Percentiles rank a stretch among this genome's conserved stretches.
phyloP scores from a whole-genome alignment of 1,284 basidiomycete genomes.

The Hymenochaete sp. region DNA sequence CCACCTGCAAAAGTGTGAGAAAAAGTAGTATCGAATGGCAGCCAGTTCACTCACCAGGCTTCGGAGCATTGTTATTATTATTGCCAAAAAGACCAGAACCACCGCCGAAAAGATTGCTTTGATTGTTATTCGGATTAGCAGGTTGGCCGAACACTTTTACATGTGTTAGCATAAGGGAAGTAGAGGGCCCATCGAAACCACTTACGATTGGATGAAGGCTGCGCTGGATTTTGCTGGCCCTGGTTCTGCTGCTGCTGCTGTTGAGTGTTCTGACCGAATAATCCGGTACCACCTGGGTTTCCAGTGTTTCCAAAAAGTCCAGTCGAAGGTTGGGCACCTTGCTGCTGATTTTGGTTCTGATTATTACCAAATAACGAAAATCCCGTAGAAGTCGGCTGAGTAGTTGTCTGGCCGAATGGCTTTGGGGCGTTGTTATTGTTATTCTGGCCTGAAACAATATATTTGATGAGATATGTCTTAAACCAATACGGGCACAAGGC shows the following conservation, averaged over 20 bases:
- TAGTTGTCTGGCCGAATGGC: conserved; percentile 21
- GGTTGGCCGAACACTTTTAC: conserved; percentile 21
- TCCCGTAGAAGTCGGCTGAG: conserved; percentile 13
- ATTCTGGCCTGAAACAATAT: not conserved
- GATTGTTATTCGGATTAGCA: conserved; percentile 23
- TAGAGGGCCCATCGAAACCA: too few relatives aligned
- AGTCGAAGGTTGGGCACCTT: conserved; percentile 14
- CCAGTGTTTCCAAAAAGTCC: conserved; percentile 19
- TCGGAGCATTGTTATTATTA: conserved; percentile 20
- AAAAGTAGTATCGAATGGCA: conserved; percentile 21
- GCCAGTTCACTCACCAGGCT: conserved; percentile 19
- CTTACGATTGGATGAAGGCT: too few relatives aligned
- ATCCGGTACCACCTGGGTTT: conserved; percentile 18
- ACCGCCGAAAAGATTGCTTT: conserved; percentile 22
- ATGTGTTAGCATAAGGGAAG: too few relatives aligned
- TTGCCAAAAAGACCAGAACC: conserved; percentile 34
- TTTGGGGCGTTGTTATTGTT: conserved; percentile 15
- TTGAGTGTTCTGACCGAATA: conserved; percentile 28
- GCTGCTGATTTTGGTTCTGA: conserved; percentile 11
- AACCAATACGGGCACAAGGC: not conserved
- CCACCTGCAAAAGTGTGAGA: conserved; percentile 23
- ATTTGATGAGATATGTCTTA: not conserved
- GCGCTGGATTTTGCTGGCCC: not conserved
- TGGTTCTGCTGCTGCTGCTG: conserved; percentile 16
- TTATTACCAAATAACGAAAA: not conserved